Conservation (phyloP, 768 basidiomycete genomes). For the Favolaschia claudopus region DNA sequence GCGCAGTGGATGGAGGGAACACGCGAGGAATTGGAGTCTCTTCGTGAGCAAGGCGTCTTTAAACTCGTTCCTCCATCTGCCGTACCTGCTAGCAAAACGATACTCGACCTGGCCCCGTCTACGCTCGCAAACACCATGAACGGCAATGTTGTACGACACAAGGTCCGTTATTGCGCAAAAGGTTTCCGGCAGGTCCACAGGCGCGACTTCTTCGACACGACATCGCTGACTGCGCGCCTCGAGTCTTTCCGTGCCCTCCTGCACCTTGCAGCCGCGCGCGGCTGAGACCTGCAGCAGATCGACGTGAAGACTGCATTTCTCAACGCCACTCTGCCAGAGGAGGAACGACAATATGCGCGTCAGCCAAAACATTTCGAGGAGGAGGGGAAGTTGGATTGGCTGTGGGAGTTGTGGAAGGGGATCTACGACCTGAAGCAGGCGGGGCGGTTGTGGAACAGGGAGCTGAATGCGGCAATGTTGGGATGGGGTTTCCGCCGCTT, state of each 20-base stretch:
- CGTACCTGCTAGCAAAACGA: neutral
- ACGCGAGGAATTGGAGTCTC: neutral
- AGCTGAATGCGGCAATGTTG: constrained; percentile 29
- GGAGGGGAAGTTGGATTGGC: constrained; percentile 27
- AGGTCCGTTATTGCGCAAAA: neutral
- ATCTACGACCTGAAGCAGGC: constrained; percentile 50
- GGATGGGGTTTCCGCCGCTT: constrained; percentile 36
- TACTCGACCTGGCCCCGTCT: neutral
- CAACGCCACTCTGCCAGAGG: constrained; percentile 28
- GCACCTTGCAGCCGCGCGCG: constrained; percentile 32
- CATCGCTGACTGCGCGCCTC: neutral
- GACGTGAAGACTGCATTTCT: constrained; percentile 40
- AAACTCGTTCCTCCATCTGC: neutral
- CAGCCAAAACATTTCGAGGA: constrained; percentile 37
- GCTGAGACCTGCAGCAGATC: constrained; percentile 38
- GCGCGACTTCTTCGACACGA: neutral
- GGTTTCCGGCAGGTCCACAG: neutral
- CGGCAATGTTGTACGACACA: neutral
- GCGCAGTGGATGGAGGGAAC: neutral
- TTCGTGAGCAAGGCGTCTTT: neutral
- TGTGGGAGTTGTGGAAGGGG: constrained; percentile 32
- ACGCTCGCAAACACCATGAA: neutral
- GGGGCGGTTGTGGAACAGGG: constrained; percentile 42
- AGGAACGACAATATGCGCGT: constrained; percentile 43
- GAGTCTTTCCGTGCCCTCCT: constrained; percentile 33